Conservation (phyloP, 768 basidiomycete species). For the Nevesoporus exiguus region DNA sequence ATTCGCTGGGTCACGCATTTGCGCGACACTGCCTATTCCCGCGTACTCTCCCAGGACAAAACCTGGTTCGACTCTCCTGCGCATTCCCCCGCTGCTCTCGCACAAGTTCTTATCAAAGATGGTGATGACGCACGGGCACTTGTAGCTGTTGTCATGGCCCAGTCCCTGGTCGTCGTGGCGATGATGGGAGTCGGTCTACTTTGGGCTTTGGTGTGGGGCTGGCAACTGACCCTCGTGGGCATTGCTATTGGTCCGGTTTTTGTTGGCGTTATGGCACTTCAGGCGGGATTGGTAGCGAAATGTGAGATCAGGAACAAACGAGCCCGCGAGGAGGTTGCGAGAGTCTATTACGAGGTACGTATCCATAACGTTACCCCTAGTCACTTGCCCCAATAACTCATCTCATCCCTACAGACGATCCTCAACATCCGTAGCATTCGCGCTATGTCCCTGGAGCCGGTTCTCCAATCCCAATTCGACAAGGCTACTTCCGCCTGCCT, state of each 20-base stretch:
- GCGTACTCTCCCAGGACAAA: constrained; percentile 77
- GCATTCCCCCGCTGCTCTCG: constrained; percentile 57
- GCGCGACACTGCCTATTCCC: constrained; percentile 52
- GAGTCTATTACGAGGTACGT: constrained; percentile 79
- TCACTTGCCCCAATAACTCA: not conserved
- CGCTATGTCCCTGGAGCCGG: constrained; percentile 75
- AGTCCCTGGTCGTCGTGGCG: constrained; percentile 65
- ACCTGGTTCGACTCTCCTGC: constrained; percentile 75
- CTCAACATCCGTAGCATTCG: constrained; percentile 84
- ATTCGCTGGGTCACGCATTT: constrained; percentile 72
- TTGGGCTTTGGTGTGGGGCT: constrained; percentile 86
- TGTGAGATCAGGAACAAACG: constrained; percentile 81
- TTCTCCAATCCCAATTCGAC: constrained; percentile 71
- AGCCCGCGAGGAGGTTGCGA: constrained; percentile 81
- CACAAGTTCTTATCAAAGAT: constrained; percentile 82
- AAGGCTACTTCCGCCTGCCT: constrained; percentile 57
- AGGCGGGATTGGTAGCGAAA: constrained; percentile 65
- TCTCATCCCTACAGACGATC: constrained; percentile 48
- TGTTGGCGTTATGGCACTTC: constrained; percentile 66
- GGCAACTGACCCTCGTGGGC: constrained; percentile 92
- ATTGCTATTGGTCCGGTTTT: constrained; percentile 86
- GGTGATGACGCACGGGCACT: constrained; percentile 83
- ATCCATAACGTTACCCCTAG: not conserved
- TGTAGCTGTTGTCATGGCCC: constrained; percentile 67
- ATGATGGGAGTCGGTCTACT: constrained; percentile 84